Evolutionary conservation across 495 filamentous ascomycete species (phyloP).

Genomic region (Gamarada debralockiae): DNA sequence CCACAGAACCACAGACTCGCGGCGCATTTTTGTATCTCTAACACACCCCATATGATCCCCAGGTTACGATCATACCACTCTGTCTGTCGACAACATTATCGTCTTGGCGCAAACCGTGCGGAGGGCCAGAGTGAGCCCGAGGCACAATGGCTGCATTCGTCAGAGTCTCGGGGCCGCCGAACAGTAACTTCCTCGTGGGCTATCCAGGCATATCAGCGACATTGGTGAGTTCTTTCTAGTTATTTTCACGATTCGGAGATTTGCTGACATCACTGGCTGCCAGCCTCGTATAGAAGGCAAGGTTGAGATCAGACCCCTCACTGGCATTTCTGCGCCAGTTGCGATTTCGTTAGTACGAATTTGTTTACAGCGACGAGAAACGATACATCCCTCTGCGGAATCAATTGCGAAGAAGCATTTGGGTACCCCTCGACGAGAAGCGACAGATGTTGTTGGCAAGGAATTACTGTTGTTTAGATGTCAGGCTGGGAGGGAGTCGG

Average conservation of each 20-base stretch:
- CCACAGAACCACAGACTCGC: background rate
- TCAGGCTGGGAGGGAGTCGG: slow-evolving; percentile 73
- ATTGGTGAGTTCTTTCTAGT: slow-evolving; percentile 58
- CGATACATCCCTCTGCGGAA: slow-evolving; percentile 93
- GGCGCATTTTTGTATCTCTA: background rate
- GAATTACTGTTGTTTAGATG: slow-evolving; percentile 92
- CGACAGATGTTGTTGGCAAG: slow-evolving; percentile 88
- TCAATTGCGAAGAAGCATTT: slow-evolving; percentile 89
- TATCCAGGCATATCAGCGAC: slow-evolving; percentile 98
- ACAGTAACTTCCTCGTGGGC: slow-evolving; percentile 93
- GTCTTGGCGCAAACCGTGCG: slow-evolving; percentile 25
- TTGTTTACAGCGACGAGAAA: slow-evolving; percentile 87
- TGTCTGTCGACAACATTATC: slow-evolving; percentile 17
- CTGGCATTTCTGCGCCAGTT: slow-evolving; percentile 82
- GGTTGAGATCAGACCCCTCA: slow-evolving; percentile 88
- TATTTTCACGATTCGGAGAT: slow-evolving; percentile 10
- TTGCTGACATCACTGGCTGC: slow-evolving; percentile 10
- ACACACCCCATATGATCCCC: slow-evolving; percentile 11
- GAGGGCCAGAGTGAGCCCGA: slow-evolving; percentile 23
- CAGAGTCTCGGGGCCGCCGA: slow-evolving; percentile 94
- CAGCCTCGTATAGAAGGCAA: slow-evolving; percentile 96
- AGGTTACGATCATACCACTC: slow-evolving; percentile 1
- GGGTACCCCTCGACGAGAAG: slow-evolving; percentile 87
- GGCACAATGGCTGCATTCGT: slow-evolving; percentile 75
- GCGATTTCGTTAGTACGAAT: slow-evolving; percentile 91